Evolutionary conservation across 1,284 basidiomycete species (phyloP).

Genomic region (Leccinum glutinopallens): DNA sequence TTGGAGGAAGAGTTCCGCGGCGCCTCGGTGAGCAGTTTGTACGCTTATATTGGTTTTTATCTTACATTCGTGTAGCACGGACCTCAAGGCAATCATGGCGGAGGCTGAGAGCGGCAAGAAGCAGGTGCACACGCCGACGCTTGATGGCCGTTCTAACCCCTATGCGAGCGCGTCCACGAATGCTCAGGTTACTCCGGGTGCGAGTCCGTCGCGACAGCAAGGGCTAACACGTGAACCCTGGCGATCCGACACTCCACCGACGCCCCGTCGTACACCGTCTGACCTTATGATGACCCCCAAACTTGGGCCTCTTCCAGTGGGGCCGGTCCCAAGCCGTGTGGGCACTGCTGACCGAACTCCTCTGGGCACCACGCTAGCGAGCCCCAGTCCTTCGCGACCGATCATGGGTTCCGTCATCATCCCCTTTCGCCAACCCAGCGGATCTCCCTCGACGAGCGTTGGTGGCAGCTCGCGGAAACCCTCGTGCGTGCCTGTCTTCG

Average conservation of each 20-base stretch:
- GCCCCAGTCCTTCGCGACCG: slow-evolving; percentile 32
- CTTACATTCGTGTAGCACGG: slow-evolving; percentile 49
- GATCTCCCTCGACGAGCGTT: slow-evolving; percentile 31
- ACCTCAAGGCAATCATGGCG: slow-evolving; percentile 87
- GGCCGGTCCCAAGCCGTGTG: slow-evolving; percentile 1
- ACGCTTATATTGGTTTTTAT: background rate
- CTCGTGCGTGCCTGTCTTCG: slow-evolving; percentile 45
- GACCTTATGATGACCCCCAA: slow-evolving; percentile 14
- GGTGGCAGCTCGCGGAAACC: slow-evolving; percentile 38
- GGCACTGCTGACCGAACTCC: background rate
- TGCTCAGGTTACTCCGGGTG: background rate
- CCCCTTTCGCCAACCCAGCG: slow-evolving; percentile 49
- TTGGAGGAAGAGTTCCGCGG: slow-evolving; percentile 46
- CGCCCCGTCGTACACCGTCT: slow-evolving; percentile 10
- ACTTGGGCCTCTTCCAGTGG: background rate
- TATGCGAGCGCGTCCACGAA: background rate
- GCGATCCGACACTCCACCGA: slow-evolving; percentile 9
- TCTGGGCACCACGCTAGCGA: slow-evolving; percentile 10
- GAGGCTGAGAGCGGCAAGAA: slow-evolving; percentile 55
- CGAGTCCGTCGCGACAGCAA: slow-evolving; percentile 4
- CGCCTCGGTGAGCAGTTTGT: slow-evolving; percentile 43
- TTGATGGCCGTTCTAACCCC: background rate
- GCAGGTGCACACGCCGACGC: slow-evolving; percentile 7
- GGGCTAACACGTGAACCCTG: slow-evolving; percentile 1
- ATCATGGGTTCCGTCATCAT: slow-evolving; percentile 60